Percentiles rank a stretch among this genome's conserved stretches.
Conservation (phyloP, 345 rosid genomes). For the Eucalyptus lansdowneana region DNA sequence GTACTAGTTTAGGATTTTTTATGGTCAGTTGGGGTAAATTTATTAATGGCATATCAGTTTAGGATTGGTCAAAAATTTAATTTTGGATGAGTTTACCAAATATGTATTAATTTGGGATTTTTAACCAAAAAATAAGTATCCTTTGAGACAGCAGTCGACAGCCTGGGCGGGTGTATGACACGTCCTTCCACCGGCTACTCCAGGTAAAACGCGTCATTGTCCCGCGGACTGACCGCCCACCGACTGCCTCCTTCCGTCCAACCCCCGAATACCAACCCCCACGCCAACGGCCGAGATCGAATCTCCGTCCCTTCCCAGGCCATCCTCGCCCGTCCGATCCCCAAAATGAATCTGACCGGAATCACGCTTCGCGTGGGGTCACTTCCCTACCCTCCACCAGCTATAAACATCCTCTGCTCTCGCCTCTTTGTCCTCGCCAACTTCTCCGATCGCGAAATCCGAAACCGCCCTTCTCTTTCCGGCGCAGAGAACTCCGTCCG, state of each 20-base stretch:
- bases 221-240: background rate
- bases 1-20: fast-evolving
- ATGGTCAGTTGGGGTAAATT: fast-evolving
- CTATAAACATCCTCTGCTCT: background rate
- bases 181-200: background rate
- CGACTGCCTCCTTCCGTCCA: background rate
- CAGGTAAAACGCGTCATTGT: background rate
- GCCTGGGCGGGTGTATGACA: background rate
- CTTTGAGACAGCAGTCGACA: background rate
- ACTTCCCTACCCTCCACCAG: fast-evolving
- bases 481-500: background rate
- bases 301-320: background rate
- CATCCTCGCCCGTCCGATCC: background rate
- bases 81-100: too few relatives aligned
- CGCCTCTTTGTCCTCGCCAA: background rate
- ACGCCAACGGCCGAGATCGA: background rate
- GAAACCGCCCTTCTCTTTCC: background rate
- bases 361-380: background rate
- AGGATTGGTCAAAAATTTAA: fast-evolving
- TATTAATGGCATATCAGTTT: fast-evolving
- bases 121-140: too few relatives aligned
- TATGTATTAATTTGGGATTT: too few relatives aligned
- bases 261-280: background rate
- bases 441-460: background rate
- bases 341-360: background rate